These are phyloP conservation scores for Saccharomyces hybrid DNA, from an alignment of 1,139 yeast species.

Conservation along the genomic window DNA sequence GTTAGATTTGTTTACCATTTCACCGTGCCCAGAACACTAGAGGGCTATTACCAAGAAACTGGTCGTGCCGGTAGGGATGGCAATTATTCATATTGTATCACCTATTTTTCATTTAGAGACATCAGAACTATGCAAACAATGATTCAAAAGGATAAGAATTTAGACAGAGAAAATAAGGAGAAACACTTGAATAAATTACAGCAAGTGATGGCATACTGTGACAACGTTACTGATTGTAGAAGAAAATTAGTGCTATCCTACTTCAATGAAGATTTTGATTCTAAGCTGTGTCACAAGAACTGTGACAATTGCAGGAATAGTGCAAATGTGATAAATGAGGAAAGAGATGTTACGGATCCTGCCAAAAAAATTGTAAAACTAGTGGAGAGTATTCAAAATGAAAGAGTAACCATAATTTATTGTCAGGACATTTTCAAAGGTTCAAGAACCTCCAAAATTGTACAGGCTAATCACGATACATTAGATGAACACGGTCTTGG, in stretches of 20 bases:
- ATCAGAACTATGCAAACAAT: constrained; percentile 65
- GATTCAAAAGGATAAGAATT: constrained; percentile 59
- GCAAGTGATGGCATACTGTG: constrained; percentile 88
- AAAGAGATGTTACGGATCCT: constrained; percentile 60
- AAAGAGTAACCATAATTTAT: constrained; percentile 66
- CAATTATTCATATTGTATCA: constrained; percentile 64
- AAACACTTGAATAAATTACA: constrained; percentile 71
- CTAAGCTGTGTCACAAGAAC: constrained; percentile 49
- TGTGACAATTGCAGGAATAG: constrained; percentile 81
- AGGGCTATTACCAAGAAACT: constrained; percentile 95
- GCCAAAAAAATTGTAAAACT: constrained; percentile 55
- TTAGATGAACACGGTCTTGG: constrained; percentile 67
- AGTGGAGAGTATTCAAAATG: constrained; percentile 49
- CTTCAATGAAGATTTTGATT: too few relatives aligned
- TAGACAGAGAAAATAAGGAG: constrained; percentile 41
- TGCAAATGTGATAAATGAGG: constrained; percentile 39
- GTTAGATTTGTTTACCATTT: constrained; percentile 87
- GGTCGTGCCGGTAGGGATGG: constrained; percentile 99
- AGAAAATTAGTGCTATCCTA: constrained; percentile 56
- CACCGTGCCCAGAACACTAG: constrained; percentile 83
- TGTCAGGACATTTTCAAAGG: constrained; percentile 85
- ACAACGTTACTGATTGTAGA: constrained; percentile 83
- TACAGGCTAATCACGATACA: constrained; percentile 53
- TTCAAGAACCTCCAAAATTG: constrained; percentile 53
- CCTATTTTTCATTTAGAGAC: constrained; percentile 75